These are phyloP conservation scores for Thinopyrum obtusiflorum DNA, from an alignment of 202 grass and related monocot species.

Conservation along the genomic window DNA sequence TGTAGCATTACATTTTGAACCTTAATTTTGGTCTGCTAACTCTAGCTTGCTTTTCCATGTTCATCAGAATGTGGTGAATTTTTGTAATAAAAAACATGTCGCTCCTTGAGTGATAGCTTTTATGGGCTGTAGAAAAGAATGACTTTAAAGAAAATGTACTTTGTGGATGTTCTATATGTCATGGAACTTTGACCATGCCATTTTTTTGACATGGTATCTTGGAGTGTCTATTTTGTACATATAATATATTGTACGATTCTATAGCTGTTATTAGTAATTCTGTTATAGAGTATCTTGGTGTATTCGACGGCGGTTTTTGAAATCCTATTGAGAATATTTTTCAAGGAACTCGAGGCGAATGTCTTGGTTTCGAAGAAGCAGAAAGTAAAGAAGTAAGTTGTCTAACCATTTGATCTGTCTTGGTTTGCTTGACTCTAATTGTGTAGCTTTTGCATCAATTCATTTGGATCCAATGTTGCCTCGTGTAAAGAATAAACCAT, in stretches of 20 bases:
- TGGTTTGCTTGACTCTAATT: too few relatives aligned
- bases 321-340: too few relatives aligned
- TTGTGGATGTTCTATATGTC: not conserved
- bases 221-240: not conserved
- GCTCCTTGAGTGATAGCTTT: not conserved
- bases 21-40: not conserved
- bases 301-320: too few relatives aligned
- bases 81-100: not conserved
- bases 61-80: not conserved
- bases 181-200: not conserved
- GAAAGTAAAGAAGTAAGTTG: too few relatives aligned
- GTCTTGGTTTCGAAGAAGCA: too few relatives aligned
- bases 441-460: too few relatives aligned
- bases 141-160: not conserved
- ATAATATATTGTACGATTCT: not conserved
- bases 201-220: not conserved
- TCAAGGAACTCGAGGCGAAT: too few relatives aligned
- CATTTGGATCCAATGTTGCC: too few relatives aligned
- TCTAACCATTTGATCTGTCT: too few relatives aligned
- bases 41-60: not conserved
- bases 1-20: constrained; percentile 2
- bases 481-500: too few relatives aligned
- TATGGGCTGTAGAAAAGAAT: not conserved
- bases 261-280: not conserved
- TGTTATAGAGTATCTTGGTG: too few relatives aligned